phyloP scores from a whole-genome alignment of 345 rosid species.

The Sonneratia caseolaris region DNA sequence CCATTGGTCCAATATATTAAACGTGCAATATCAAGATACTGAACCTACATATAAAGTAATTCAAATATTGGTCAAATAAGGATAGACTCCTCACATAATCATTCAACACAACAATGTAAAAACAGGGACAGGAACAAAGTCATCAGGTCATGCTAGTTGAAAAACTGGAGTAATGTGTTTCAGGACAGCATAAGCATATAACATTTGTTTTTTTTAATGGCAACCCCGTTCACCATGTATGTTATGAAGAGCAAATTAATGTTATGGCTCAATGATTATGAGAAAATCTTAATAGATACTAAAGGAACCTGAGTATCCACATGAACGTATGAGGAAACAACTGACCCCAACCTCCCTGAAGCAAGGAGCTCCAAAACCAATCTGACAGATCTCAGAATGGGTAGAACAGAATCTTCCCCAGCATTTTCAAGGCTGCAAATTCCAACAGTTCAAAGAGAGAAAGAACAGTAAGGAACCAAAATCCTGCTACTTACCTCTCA shows the following conservation, averaged over 20 bases:
- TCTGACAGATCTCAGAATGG: slow-evolving; percentile 83
- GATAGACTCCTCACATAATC: background rate
- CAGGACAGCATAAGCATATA: background rate
- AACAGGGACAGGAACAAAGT: background rate
- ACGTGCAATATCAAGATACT: background rate
- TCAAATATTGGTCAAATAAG: background rate
- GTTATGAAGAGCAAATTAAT: background rate
- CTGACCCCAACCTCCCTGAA: slow-evolving; percentile 32
- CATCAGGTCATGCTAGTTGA: background rate
- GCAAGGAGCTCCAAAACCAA: slow-evolving; percentile 51
- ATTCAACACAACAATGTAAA: background rate
- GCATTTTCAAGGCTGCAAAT: slow-evolving; percentile 91
- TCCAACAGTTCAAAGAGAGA: slow-evolving; percentile 3
- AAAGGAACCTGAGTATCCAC: slow-evolving; percentile 58
- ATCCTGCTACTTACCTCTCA: slow-evolving; percentile 49
- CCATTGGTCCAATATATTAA: background rate
- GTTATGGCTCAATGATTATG: background rate
- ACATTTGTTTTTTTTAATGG: background rate
- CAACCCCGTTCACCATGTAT: background rate
- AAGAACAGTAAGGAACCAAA: background rate
- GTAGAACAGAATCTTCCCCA: slow-evolving; percentile 75
- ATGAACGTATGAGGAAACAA: slow-evolving; percentile 37
- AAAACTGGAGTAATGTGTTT: background rate
- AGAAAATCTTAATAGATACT: background rate
- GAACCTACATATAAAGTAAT: background rate